Evolutionary conservation across 139 green algal genomes (phyloP).

Genomic region (Raphidocelis subcapitata): DNA sequence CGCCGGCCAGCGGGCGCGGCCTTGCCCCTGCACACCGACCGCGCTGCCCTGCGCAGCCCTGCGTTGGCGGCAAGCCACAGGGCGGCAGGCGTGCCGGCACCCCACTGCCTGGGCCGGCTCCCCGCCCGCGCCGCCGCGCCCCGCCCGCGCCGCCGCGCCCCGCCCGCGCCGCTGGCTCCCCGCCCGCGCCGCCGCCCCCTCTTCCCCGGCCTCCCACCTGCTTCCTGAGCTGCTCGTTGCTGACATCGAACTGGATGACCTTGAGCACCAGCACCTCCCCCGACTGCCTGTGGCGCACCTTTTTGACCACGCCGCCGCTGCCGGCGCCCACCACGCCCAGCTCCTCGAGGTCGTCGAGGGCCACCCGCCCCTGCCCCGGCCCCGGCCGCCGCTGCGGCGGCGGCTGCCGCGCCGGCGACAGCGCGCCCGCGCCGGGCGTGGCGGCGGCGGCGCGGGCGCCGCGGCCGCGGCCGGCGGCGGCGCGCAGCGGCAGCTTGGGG

Average conservation of each 20-base stretch:
- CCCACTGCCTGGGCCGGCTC: too few relatives aligned
- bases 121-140: too few relatives aligned
- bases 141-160: too few relatives aligned
- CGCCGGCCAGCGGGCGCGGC: not conserved
- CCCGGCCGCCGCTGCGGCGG: not conserved
- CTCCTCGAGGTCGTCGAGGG: slow-evolving; percentile 52
- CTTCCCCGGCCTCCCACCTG: too few relatives aligned
- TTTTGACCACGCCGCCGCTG: slow-evolving; percentile 66
- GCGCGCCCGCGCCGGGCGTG: not conserved
- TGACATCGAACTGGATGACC: slow-evolving; percentile 68
- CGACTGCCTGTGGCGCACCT: slow-evolving; percentile 40
- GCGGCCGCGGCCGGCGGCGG: not conserved
- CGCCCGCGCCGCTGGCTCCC: too few relatives aligned
- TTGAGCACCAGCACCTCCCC: slow-evolving; percentile 55
- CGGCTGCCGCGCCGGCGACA: not conserved
- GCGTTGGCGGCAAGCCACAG: not conserved
- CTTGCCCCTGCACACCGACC: too few relatives aligned
- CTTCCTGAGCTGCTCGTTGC: slow-evolving; percentile 49
- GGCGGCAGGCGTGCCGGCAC: too few relatives aligned
- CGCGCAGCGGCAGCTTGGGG: not conserved
- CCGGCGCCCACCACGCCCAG: slow-evolving; percentile 53
- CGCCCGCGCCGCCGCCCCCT: too few relatives aligned
- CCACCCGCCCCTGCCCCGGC: slow-evolving; percentile 15
- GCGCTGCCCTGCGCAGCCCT: not conserved
- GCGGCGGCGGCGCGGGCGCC: not conserved